phyloP scores from a whole-genome alignment of 805 yeast species.

The Candida pini region DNA sequence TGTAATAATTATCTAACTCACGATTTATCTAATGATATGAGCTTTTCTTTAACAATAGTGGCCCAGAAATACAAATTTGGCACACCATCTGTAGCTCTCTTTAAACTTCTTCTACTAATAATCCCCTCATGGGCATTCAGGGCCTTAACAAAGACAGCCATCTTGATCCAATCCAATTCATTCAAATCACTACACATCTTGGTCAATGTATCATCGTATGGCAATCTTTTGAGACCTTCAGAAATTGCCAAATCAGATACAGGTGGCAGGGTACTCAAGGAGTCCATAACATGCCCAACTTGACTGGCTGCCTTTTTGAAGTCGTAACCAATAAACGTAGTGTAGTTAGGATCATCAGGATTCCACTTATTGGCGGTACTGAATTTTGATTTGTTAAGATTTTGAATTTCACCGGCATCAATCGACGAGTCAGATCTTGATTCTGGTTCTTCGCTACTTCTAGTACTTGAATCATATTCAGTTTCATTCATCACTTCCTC shows the following conservation, averaged over 20 bases:
- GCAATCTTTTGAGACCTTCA: conserved; percentile 15
- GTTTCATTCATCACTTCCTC: conserved; percentile 20
- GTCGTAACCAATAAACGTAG: conserved; percentile 4
- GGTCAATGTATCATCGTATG: conserved; percentile 18
- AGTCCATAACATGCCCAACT: not conserved
- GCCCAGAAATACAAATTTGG: conserved; percentile 49
- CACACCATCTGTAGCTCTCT: conserved; percentile 44
- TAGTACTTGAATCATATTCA: not conserved
- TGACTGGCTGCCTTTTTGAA: conserved; percentile 1
- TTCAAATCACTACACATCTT: conserved; percentile 52
- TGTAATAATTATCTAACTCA: too few relatives aligned
- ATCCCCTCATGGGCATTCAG: conserved; percentile 85
- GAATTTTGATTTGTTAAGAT: not conserved
- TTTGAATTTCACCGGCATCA: not conserved
- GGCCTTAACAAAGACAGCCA: conserved; percentile 65
- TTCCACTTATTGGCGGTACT: not conserved
- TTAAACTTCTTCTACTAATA: conserved; percentile 67
- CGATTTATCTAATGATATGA: too few relatives aligned
- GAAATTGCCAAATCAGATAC: conserved; percentile 7
- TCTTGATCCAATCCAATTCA: conserved; percentile 65
- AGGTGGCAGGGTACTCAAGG: too few relatives aligned
- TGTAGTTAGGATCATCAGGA: not conserved
- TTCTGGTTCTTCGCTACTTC: not conserved
- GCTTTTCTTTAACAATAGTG: conserved; percentile 13
- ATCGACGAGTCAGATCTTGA: not conserved